Base-by-base conservation (phyloP, 495 filamentous ascomycete genomes). In the Aspergillus avenaceus region DNA sequence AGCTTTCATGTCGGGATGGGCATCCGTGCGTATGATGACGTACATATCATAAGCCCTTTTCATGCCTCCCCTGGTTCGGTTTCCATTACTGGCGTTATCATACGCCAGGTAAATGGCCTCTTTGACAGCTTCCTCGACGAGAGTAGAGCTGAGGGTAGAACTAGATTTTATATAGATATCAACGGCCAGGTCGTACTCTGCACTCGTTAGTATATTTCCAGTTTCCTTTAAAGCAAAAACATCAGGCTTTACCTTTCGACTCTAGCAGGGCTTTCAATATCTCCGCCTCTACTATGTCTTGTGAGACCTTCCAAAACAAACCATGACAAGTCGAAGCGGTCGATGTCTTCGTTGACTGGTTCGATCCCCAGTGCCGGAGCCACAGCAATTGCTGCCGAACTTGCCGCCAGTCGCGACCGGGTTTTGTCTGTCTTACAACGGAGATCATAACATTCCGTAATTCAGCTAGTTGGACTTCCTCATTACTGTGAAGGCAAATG, bases 61-160 rank as follows among this genome's bases (percentile, higher is more conserved):
- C 62, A 95, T 79, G 5, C 86, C 89, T 9, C 91, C 91, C 48
- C 89, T 78, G 7, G 81, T 88, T 55, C 83, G 77, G 56, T 95
- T 95, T 5, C 90, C 88, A 65, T 96, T 97, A 44, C 86, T 91
- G 26, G 91, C 90, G 58, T 90, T 92, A 58, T 96, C 90, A 61
- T 92, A 97, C 3, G 81, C 81, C 12, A 81, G 73, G 73, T 90
- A 84, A 1, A 85, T 85, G 16, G 81, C 74, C 12, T 80, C 74
- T 26, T 88, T 70, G 16, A 93, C 74, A 3, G 87, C 82, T 11
- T 80, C 73, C 65, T 87, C 81, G 18, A 92, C 72, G 8, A 76
- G 62, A 2, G 74, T 55, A 7, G 61, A 52, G 2, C 67, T 65
- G 1, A 95, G 64, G 2, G 83, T 78, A 19, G 66, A 62, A 1